Conservation (phyloP, 2,329 filamentous ascomycete genomes). For the Aspergillus spinulosporus region DNA sequence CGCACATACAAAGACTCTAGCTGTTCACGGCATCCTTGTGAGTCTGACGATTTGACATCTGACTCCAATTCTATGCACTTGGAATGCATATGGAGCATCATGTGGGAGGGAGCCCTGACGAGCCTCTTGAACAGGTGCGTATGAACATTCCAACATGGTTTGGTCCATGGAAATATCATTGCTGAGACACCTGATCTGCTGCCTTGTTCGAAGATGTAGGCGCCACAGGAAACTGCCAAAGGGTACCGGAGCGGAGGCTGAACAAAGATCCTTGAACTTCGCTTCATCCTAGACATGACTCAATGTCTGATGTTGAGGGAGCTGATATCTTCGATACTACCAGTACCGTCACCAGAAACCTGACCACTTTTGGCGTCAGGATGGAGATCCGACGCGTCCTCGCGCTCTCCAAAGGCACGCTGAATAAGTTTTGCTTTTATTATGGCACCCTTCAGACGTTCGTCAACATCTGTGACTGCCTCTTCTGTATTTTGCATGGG, state of each 20-base stretch:
- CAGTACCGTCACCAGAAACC: conserved; percentile 37
- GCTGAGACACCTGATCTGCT: not conserved
- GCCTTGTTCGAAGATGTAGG: not conserved
- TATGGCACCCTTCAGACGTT: conserved; percentile 77
- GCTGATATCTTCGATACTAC: conserved; percentile 52
- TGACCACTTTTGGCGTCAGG: conserved; percentile 32
- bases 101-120: not conserved
- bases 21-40: too few relatives aligned
- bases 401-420: conserved; percentile 59
- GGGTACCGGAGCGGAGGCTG: not conserved
- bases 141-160: not conserved
- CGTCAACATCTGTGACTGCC: conserved; percentile 86
- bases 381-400: conserved; percentile 31
- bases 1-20: too few relatives aligned
- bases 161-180: not conserved
- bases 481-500: conserved; percentile 83
- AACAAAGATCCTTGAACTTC: too few relatives aligned
- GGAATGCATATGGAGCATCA: not conserved
- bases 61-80: not conserved
- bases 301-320: conserved; percentile 43
- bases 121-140: not conserved
- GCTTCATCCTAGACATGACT: conserved; percentile 12
- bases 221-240: not conserved
- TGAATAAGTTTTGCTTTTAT: conserved; percentile 85
- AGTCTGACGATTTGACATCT: too few relatives aligned